These are phyloP conservation scores for Monosporascus cannonballus DNA, from an alignment of 2,329 filamentous ascomycete species.

Conservation along the genomic window DNA sequence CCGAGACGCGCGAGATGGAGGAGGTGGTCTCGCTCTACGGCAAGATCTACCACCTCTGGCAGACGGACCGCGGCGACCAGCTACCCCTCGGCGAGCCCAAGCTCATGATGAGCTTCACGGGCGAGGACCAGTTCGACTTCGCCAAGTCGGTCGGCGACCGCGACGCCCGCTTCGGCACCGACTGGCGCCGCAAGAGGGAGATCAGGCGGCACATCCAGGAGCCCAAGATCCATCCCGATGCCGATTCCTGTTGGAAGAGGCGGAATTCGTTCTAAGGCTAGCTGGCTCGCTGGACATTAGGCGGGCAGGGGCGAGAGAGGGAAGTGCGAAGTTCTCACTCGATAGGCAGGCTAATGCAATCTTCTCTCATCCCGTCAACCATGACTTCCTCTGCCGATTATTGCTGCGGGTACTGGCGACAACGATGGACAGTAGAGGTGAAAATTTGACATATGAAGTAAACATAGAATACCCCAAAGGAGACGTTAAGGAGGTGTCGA, in stretches of 20 bases:
- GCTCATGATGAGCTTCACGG: constrained; percentile 49
- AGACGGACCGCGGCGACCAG: constrained; percentile 66
- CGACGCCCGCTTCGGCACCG: constrained; percentile 39
- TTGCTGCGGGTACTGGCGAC: no score
- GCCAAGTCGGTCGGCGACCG: constrained; percentile 36
- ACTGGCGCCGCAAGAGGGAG: constrained; percentile 39
- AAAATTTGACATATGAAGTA: no score
- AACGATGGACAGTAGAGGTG: no score
- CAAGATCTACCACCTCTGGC: constrained; percentile 83
- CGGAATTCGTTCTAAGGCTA: constrained; percentile 11
- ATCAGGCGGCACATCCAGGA: constrained; percentile 34
- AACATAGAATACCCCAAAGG: no score
- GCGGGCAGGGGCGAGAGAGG: neutral
- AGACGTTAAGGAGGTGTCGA: no score
- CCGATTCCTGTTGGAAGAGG: constrained; percentile 22
- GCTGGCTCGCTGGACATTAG: neutral
- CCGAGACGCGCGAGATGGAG: constrained; percentile 77
- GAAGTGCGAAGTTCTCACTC: no score
- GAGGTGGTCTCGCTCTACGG: constrained; percentile 70
- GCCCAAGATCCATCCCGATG: constrained; percentile 34
- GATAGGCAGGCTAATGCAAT: no score
- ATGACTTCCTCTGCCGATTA: no score
- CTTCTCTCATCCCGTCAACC: no score
- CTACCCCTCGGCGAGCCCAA: constrained; percentile 46
- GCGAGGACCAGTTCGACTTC: constrained; percentile 42